A percentile compares a stretch with the other conserved stretches of the same genome.
phyloP scores from a whole-genome alignment of 2,329 filamentous ascomycete species.

The Curvularia sp. region DNA sequence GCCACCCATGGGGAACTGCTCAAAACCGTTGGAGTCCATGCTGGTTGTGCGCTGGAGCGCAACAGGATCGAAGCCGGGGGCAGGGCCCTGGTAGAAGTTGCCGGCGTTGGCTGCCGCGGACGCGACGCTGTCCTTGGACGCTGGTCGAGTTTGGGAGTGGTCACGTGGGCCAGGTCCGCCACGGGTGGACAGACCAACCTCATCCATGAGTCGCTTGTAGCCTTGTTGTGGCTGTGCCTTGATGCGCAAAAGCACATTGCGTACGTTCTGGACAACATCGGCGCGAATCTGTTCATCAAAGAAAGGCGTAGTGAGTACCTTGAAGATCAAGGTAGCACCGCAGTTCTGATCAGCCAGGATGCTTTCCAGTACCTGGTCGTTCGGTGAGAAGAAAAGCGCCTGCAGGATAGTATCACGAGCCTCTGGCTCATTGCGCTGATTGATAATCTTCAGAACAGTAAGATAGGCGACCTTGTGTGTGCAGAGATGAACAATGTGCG shows the following conservation, averaged over 20 bases:
- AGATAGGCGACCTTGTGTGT: constrained; percentile 98
- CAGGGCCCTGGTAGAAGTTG: constrained; percentile 47
- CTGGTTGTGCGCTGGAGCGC: constrained; percentile 56
- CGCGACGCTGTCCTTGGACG: constrained; percentile 47
- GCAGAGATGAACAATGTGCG: constrained; percentile 91
- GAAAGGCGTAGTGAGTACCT: constrained; percentile 96
- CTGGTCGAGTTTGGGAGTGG: constrained; percentile 46
- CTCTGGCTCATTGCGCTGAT: constrained; percentile 93
- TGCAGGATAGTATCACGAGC: constrained; percentile 88
- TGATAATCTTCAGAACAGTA: constrained; percentile 97
- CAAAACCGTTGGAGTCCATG: constrained; percentile 59
- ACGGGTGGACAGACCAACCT: constrained; percentile 81
- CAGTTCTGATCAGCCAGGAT: constrained; percentile 92
- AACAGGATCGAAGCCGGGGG: constrained; percentile 51
- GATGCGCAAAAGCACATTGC: constrained; percentile 84
- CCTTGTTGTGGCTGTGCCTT: constrained; percentile 94
- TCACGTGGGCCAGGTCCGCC: constrained; percentile 51
- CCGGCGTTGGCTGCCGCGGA: constrained; percentile 41
- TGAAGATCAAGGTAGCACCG: constrained; percentile 96
- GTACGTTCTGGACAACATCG: constrained; percentile 91
- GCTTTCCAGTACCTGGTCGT: constrained; percentile 85
- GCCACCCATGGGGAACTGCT: constrained; percentile 53
- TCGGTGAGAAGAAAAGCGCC: constrained; percentile 88
- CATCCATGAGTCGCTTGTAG: constrained; percentile 98
- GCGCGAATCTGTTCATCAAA: constrained; percentile 89